These are phyloP conservation scores for Wickerhamomyces sp. DNA, from an alignment of 1,139 yeast species.

Conservation along the genomic window DNA sequence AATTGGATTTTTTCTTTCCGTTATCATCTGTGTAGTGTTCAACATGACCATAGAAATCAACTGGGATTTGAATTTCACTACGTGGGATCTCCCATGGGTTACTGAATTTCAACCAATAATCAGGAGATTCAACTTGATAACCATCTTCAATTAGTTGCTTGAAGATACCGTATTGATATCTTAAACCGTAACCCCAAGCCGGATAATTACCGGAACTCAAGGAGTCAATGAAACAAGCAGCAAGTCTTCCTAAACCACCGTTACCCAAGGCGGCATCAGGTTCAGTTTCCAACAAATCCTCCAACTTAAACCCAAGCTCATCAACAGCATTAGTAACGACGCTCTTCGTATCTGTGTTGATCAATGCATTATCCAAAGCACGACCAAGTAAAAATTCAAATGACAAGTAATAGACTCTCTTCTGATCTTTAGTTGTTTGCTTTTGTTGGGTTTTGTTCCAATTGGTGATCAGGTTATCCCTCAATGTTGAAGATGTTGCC, in stretches of 20 bases:
- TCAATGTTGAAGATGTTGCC: conserved; percentile 73
- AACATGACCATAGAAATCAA: conserved; percentile 84
- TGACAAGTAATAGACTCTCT: conserved; percentile 82
- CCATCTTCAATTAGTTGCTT: conserved; percentile 89
- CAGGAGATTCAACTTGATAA: conserved; percentile 91
- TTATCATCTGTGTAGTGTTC: conserved; percentile 52
- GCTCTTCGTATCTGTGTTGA: conserved; percentile 61
- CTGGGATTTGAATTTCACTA: conserved; percentile 84
- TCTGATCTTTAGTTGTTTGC: conserved; percentile 79
- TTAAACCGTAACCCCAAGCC: conserved; percentile 95
- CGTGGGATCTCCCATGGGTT: conserved; percentile 94
- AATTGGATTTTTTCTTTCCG: conserved; percentile 47
- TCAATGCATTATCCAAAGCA: conserved; percentile 90
- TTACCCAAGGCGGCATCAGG: conserved; percentile 95
- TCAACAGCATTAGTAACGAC: conserved; percentile 51
- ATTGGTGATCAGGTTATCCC: conserved; percentile 76
- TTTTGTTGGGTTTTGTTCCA: conserved; percentile 94
- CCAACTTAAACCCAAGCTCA: conserved; percentile 82
- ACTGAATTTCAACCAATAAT: conserved; percentile 83
- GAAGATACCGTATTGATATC: conserved; percentile 92
- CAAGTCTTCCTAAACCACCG: conserved; percentile 92
- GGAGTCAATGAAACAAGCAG: conserved; percentile 92
- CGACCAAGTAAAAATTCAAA: conserved; percentile 93
- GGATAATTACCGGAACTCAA: conserved; percentile 82
- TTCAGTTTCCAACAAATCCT: conserved; percentile 79